Percentiles rank a stretch among this genome's conserved stretches.
These are phyloP conservation scores for Vitis cinerea DNA, from an alignment of 164 flowering plant species.

Conservation along the genomic window DNA sequence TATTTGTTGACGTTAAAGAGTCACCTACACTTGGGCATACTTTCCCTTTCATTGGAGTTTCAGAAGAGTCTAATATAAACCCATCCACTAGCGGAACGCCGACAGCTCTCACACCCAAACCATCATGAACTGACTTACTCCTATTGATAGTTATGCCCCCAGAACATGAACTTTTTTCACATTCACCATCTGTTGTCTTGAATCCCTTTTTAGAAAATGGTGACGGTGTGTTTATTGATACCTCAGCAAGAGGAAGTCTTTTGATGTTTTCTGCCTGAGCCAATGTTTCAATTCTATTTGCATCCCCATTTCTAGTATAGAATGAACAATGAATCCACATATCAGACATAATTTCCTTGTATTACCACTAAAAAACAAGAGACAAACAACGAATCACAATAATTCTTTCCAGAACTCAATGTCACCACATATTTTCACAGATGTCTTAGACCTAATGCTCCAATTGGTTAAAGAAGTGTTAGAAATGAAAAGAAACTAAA, in stretches of 20 bases:
- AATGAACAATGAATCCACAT: neutral
- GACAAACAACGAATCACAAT: too few relatives aligned
- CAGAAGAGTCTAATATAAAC: conserved; percentile 15
- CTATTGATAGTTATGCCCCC: conserved; percentile 2
- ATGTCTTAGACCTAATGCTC: neutral
- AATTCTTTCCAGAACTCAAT: too few relatives aligned
- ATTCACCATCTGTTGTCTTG: neutral
- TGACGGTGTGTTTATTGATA: conserved; percentile 31
- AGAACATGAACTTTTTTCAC: conserved; percentile 14
- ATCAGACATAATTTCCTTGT: neutral
- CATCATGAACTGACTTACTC: conserved; percentile 4
- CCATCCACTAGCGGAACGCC: conserved; percentile 7
- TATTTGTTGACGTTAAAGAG: conserved; percentile 16
- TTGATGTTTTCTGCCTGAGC: neutral
- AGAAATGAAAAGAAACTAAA: neutral
- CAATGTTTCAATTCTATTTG: conserved; percentile 3
- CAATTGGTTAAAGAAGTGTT: neutral
- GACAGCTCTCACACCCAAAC: neutral
- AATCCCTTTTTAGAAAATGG: conserved; percentile 8
- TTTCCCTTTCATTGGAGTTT: conserved; percentile 24
- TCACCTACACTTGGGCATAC: conserved; percentile 17
- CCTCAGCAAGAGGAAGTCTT: conserved; percentile 52
- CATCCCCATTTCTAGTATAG: conserved; percentile 19
- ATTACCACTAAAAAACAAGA: neutral
- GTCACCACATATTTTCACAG: neutral